These are phyloP conservation scores for Trichoderma arundinaceum DNA, from an alignment of 2,329 filamentous ascomycete species.

Conservation along the genomic window DNA sequence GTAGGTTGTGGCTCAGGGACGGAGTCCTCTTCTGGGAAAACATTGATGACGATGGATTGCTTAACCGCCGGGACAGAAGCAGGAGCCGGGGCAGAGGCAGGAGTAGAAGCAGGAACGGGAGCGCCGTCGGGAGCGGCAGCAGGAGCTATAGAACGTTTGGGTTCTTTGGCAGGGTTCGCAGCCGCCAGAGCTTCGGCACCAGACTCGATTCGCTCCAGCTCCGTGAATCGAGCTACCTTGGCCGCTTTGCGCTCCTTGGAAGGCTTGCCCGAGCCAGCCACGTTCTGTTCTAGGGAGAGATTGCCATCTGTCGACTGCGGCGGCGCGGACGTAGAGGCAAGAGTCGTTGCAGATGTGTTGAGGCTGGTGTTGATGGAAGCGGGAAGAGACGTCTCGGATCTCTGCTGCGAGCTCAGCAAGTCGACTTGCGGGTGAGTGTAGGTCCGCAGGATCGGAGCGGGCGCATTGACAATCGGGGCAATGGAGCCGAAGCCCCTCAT, in stretches of 20 bases:
- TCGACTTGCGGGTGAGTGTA: slow-evolving; percentile 4
- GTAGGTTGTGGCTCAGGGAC: slow-evolving; percentile 33
- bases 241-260: slow-evolving; percentile 36
- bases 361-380: slow-evolving; percentile 33
- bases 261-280: neutral
- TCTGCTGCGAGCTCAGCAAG: slow-evolving; percentile 32
- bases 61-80: slow-evolving; percentile 17
- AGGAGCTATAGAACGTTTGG: neutral
- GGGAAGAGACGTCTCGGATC: slow-evolving; percentile 37
- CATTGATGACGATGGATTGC: slow-evolving; percentile 35
- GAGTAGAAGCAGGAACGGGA: slow-evolving; percentile 29
- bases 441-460: neutral
- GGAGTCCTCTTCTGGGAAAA: slow-evolving; percentile 36
- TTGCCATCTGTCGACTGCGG: slow-evolving; percentile 22
- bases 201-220: slow-evolving; percentile 43
- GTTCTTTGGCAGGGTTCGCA: neutral
- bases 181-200: slow-evolving; percentile 33
- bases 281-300: slow-evolving; percentile 26
- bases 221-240: slow-evolving; percentile 40
- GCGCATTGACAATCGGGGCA: slow-evolving; percentile 22
- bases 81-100: neutral
- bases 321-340: slow-evolving; percentile 26
- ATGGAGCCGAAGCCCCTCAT: slow-evolving; percentile 42
- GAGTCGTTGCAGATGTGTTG: slow-evolving; percentile 26
- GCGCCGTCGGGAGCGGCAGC: neutral